Conservation (phyloP, 179 eudicot species). For the Dionaea muscipula region DNA sequence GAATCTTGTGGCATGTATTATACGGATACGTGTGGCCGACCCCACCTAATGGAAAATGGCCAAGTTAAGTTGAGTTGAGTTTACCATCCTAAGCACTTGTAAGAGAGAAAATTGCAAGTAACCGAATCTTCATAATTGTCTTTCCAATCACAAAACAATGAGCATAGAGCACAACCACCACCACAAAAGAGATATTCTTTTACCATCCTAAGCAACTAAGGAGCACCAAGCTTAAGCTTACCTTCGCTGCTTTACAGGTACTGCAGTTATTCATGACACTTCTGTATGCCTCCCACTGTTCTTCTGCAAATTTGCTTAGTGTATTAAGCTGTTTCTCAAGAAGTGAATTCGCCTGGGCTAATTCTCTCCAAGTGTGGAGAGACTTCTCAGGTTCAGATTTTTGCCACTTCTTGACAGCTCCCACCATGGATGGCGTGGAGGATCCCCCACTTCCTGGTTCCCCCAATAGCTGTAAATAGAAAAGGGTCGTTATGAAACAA, state of each 20-base stretch:
- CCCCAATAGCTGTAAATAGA: slow-evolving; percentile 60
- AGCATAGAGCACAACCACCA: neutral
- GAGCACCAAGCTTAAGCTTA: slow-evolving; percentile 12
- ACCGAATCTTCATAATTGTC: neutral
- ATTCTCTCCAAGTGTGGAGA: slow-evolving; percentile 48
- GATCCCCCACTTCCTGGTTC: slow-evolving; percentile 99
- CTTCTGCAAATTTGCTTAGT: slow-evolving; percentile 51
- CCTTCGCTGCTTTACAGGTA: slow-evolving; percentile 51
- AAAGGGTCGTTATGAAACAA: slow-evolving; percentile 4
- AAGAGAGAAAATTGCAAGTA: no score
- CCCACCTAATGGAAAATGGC: no score
- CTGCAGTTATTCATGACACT: slow-evolving; percentile 48
- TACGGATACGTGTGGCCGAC: no score
- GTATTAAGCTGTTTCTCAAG: slow-evolving; percentile 49
- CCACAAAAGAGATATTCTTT: neutral
- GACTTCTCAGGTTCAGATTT: slow-evolving; percentile 76
- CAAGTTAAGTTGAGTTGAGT: no score
- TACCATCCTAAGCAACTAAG: neutral
- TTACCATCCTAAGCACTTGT: no score
- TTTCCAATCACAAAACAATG: slow-evolving; percentile 4
- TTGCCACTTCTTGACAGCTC: slow-evolving; percentile 99
- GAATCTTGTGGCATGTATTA: no score
- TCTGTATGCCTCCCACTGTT: slow-evolving; percentile 45
- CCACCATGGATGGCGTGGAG: slow-evolving; percentile 98
- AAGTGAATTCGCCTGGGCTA: slow-evolving; percentile 56